Conservation (phyloP, 2,329 filamentous ascomycete genomes). For the Saccharata proteae region DNA sequence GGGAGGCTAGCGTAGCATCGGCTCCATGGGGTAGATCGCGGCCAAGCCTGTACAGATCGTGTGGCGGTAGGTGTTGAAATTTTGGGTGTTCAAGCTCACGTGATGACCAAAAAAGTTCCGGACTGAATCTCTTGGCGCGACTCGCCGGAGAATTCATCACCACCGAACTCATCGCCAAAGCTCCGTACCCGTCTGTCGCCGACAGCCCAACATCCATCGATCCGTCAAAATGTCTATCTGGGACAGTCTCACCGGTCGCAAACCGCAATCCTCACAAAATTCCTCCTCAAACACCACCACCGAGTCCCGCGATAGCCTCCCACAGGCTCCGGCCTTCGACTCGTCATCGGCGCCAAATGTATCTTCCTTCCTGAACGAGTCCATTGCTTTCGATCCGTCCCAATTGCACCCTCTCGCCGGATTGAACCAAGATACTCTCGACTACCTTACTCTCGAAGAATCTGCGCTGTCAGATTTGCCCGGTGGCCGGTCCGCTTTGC, state of each 20-base stretch:
- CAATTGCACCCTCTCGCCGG: conserved; percentile 88
- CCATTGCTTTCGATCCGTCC: conserved; percentile 57
- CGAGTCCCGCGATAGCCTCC: conserved; percentile 25
- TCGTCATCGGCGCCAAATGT: conserved; percentile 61
- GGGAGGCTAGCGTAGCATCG: too few relatives aligned
- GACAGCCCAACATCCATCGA: too few relatives aligned
- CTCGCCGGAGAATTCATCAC: too few relatives aligned
- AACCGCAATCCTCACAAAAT: conserved; percentile 27
- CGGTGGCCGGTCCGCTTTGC: conserved; percentile 74
- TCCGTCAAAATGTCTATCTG: conserved; percentile 13
- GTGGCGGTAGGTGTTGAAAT: too few relatives aligned
- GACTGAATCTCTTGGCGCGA: too few relatives aligned
- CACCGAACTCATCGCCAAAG: too few relatives aligned
- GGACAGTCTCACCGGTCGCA: conserved; percentile 51
- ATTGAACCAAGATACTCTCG: conserved; percentile 81
- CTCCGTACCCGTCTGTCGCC: too few relatives aligned
- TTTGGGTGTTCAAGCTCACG: too few relatives aligned
- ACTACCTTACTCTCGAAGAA: conserved; percentile 92
- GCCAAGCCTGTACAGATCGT: too few relatives aligned
- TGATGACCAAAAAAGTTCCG: too few relatives aligned
- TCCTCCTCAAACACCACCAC: conserved; percentile 33
- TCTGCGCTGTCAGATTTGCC: conserved; percentile 76
- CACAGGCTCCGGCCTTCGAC: conserved; percentile 51
- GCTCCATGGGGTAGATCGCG: too few relatives aligned
- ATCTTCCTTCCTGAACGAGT: conserved; percentile 60